Conservation (phyloP, 371 early-diverging fungal genomes). For the Mortierella sp. region DNA sequence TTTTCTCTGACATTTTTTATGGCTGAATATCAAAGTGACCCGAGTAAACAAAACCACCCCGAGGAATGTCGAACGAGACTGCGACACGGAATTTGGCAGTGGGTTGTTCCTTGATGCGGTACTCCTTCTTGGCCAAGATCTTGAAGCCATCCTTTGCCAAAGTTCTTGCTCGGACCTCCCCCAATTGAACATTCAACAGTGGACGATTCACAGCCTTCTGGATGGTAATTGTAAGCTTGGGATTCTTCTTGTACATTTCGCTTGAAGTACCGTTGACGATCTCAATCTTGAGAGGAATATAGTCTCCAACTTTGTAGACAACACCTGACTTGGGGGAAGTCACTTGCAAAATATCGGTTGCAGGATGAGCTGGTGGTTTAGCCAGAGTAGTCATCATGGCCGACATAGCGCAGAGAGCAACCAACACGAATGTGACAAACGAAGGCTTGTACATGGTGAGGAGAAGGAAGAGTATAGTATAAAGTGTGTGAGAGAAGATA, state of each 20-base stretch:
- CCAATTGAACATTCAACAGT: constrained; percentile 15
- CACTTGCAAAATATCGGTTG: constrained; percentile 15
- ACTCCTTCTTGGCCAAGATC: constrained; percentile 17
- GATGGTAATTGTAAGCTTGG: constrained; percentile 6
- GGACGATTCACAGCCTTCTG: constrained; percentile 30
- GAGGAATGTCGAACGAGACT: background rate
- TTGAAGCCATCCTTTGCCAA: constrained; percentile 18
- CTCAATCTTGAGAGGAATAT: constrained; percentile 13
- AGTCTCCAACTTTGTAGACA: constrained; percentile 23
- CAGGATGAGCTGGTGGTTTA: constrained; percentile 5
- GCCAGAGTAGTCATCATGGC: constrained; percentile 3
- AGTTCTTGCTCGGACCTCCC: background rate
- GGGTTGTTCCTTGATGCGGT: constrained; percentile 16
- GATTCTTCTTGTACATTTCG: constrained; percentile 24
- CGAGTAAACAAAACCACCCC: constrained; percentile 19
- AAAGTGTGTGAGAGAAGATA: background rate
- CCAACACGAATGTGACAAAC: constrained; percentile 15
- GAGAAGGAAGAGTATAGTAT: background rate
- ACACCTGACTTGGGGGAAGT: background rate
- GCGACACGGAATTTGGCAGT: constrained; percentile 21
- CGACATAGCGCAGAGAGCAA: constrained; percentile 25
- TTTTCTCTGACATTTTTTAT: background rate
- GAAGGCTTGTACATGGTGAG: constrained; percentile 22
- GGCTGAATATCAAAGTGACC: constrained; percentile 8
- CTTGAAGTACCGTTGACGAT: constrained; percentile 7